phyloP scores from a whole-genome alignment of 495 filamentous ascomycete genomes.

The Annulohypoxylon nitens region DNA sequence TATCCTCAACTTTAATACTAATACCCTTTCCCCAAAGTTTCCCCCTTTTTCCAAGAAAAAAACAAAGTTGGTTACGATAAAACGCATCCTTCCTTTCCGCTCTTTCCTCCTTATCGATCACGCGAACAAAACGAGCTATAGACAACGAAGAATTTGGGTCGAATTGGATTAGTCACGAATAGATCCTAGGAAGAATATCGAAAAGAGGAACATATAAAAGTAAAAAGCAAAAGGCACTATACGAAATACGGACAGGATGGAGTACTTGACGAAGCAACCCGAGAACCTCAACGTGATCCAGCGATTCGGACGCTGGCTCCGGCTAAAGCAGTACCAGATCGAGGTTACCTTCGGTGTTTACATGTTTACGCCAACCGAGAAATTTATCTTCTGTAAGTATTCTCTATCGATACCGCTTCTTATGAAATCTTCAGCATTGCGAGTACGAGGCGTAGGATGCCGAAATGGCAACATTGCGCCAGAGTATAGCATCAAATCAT shows the following conservation, averaged over 20 bases:
- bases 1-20: conserved; percentile 4
- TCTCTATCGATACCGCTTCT: conserved; percentile 5
- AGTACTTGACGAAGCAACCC: conserved; percentile 48
- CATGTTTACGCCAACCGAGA: conserved; percentile 64
- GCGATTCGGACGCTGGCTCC: conserved; percentile 61
- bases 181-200: conserved; percentile 1
- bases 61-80: neutral
- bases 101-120: conserved; percentile 1
- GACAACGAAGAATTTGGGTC: neutral
- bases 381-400: conserved; percentile 62
- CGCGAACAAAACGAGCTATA: conserved; percentile 17
- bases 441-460: neutral
- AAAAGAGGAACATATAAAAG: conserved; percentile 6
- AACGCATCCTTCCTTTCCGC: neutral
- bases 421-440: neutral
- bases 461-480: neutral
- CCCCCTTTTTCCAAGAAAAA: neutral
- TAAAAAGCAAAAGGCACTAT: neutral
- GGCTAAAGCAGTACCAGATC: conserved; percentile 67
- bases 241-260: conserved; percentile 29
- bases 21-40: neutral
- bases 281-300: conserved; percentile 55
- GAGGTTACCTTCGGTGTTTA: conserved; percentile 64
- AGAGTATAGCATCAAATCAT: neutral
- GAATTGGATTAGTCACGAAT: neutral